Percentiles rank a stretch among this genome's conserved stretches.
These are phyloP conservation scores for Globisporangium megalacanthum DNA, from an alignment of 352 stramenopile genomes.

Conservation along the genomic window DNA sequence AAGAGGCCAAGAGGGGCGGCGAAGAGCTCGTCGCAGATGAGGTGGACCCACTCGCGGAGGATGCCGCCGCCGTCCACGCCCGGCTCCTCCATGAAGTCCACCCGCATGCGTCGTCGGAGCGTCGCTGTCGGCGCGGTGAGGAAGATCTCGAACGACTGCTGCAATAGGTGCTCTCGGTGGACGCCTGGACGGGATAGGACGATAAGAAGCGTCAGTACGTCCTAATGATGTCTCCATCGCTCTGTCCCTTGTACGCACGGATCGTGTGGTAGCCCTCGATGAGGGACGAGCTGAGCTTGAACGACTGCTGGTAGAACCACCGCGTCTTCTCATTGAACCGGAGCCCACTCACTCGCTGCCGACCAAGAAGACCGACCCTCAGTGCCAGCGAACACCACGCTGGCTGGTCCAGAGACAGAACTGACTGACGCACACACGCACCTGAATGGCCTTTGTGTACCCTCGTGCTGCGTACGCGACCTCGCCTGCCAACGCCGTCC, in stretches of 20 bases:
- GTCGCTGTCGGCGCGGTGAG: constrained; percentile 35
- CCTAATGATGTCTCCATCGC: neutral
- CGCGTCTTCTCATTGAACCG: constrained; percentile 55
- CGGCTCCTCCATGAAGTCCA: constrained; percentile 84
- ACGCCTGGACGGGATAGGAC: constrained; percentile 28
- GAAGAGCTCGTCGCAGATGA: constrained; percentile 70
- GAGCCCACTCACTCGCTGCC: constrained; percentile 31
- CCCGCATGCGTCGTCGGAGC: constrained; percentile 64
- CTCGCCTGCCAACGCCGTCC: constrained; percentile 4
- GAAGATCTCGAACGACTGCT: constrained; percentile 63
- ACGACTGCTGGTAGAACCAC: constrained; percentile 63
- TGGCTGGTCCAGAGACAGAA: neutral
- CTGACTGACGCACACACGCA: neutral
- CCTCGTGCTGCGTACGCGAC: constrained; percentile 1
- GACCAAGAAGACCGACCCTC: neutral
- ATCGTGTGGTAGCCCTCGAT: constrained; percentile 60
- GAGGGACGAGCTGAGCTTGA: constrained; percentile 50
- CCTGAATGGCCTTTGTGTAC: constrained; percentile 16
- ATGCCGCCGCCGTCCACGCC: constrained; percentile 74
- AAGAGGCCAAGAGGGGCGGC: constrained; percentile 46
- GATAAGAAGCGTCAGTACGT: neutral
- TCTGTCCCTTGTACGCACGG: constrained; percentile 24
- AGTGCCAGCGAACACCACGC: neutral
- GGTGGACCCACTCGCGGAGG: constrained; percentile 70
- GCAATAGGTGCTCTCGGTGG: constrained; percentile 57